Percentiles rank a stretch among this genome's conserved stretches.
Conservation (phyloP, 2,329 filamentous ascomycete species). For the Pseudonectria foliicola region DNA sequence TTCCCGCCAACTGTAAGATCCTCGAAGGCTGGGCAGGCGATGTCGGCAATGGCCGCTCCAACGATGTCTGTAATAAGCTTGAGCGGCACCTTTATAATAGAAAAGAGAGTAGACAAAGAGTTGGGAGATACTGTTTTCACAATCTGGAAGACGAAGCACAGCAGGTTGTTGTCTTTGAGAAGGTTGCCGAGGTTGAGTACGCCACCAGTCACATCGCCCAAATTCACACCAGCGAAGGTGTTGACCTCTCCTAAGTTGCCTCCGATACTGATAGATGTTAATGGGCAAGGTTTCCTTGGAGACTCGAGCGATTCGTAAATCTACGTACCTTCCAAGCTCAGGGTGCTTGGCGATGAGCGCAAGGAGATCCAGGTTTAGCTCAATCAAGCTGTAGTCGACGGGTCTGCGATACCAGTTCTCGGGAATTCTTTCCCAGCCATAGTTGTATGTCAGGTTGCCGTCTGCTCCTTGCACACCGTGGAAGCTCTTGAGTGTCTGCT, state of each 20-base stretch:
- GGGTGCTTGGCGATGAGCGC: slow-evolving; percentile 31
- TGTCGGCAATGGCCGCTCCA: slow-evolving; percentile 1
- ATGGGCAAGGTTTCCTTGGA: too few species aligned
- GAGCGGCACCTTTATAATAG: slow-evolving; percentile 2
- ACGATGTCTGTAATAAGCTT: slow-evolving; percentile 4
- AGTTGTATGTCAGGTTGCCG: slow-evolving; percentile 32
- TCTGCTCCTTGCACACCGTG: slow-evolving; percentile 35
- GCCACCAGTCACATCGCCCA: slow-evolving; percentile 36
- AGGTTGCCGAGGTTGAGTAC: slow-evolving; percentile 35
- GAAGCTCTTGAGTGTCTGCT: slow-evolving; percentile 37
- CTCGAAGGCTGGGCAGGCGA: slow-evolving; percentile 5
- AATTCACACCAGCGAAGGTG: slow-evolving; percentile 39
- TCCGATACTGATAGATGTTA: slow-evolving; percentile 30
- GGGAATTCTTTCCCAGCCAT: slow-evolving; percentile 43
- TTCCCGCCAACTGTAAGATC: slow-evolving; percentile 6
- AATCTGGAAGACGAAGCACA: slow-evolving; percentile 32
- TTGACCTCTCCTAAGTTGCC: slow-evolving; percentile 44
- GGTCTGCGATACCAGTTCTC: slow-evolving; percentile 41
- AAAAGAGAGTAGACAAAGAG: slow-evolving; percentile 5
- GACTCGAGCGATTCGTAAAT: too few species aligned
- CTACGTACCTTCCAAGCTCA: slow-evolving; percentile 17
- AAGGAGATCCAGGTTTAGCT: slow-evolving; percentile 30
- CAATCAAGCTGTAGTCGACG: slow-evolving; percentile 37
- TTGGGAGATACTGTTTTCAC: slow-evolving; percentile 23
- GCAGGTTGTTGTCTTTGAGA: slow-evolving; percentile 37